Evolutionary conservation across 2,329 filamentous ascomycete species (phyloP), one percentile per base, ranked within the genome.

Genomic region (Aureobasidium lini): DNA sequence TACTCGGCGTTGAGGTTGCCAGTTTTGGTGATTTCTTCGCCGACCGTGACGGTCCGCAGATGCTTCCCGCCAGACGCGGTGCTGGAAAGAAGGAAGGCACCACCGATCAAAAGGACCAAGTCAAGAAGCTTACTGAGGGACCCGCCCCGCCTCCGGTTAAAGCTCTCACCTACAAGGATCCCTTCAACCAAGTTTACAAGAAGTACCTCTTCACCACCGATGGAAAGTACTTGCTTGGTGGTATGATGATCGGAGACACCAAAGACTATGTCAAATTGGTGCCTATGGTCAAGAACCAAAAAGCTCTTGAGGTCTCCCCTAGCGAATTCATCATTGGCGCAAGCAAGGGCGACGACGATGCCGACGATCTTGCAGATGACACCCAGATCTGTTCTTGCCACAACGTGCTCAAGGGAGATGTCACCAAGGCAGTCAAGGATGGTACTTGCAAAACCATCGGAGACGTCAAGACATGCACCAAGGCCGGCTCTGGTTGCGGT

Each of bases 241-340:
- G 91, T 4, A 96, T 96, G 90, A 95, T 96, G 90, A 94, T 96
- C 62, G 92, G 91, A 40, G 91, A 96, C 68, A 95, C 90, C 0
- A 87, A 83, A 63, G 91, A 96, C 75, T 96, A 95, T 68, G 83
- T 95, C 74, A 95, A 93, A 71, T 76, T 96, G 23, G 89, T 95
- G 1, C 88, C 89, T 1, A 85, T 95, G 79, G 90, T 94, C 58
- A 95, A 92, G 76, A 86, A 83, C 64, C 88, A 90, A 69, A 95
- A 92, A 70, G 78, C 80, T 62, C 79, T 96, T 1, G 89, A 95
- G 13, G 77, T 90, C 0, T 84, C 89, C 0, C 91, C 91, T 0
- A 84, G 87, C 50, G 85, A 95, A 70, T 85, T 96, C 59, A 95
- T 96, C 63, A 77, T 96, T 2, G 91, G 91, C 0, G 84, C 86